Base-by-base conservation (phyloP, 2,329 filamentous ascomycete genomes). In the Beauveria pseudobassiana region DNA sequence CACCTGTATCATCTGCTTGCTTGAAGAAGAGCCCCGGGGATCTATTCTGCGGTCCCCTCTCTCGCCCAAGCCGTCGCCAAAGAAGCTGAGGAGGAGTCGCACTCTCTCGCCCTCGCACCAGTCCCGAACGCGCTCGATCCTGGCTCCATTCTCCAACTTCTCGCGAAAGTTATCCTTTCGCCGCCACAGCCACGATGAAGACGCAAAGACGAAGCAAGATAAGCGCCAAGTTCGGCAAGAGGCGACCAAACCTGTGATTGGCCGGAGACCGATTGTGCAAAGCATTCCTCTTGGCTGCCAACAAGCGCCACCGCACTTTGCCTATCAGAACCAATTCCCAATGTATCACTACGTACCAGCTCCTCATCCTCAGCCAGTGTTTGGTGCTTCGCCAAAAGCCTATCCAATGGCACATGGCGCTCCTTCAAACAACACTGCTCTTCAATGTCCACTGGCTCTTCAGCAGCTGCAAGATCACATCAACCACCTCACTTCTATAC, bases 71-170 rank as follows among this genome's bases (percentile, higher is more conserved):
- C 42, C 50, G 16, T 49, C 50, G 28, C 50, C 59, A 18, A 48
- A 45, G 26, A 61, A 61, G 43, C 59, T 49, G 18, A 48, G 30
- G 28, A 49, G 59, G 22, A 54, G 59, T 24, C 59, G 30, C 7
- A 54, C 59, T 46, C 50, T 54, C 14, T 61, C 59, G 20, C 59
- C 59, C 3, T 48, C 51, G 30, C 59, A 54, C 18, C 58, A 48
- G 16, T 38, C 49, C 16, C 50, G 40, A 0, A 26, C 42, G 5
- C 50, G 51, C 22, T 48, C 59, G 2, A 52, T 61, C 1, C 20
- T 61, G 16, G 42, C 59, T 24, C 59, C 50, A 18, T 55, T 54
- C 2, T 46, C 50, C 12, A 46, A 28, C 14, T 18, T 61, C 20
- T 61, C 59, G 16, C 50, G 59, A 6, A 61, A 54, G n/a, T 9